phyloP scores from a whole-genome alignment of 768 basidiomycete species.

The Xerocomus brunneocitrinus region DNA sequence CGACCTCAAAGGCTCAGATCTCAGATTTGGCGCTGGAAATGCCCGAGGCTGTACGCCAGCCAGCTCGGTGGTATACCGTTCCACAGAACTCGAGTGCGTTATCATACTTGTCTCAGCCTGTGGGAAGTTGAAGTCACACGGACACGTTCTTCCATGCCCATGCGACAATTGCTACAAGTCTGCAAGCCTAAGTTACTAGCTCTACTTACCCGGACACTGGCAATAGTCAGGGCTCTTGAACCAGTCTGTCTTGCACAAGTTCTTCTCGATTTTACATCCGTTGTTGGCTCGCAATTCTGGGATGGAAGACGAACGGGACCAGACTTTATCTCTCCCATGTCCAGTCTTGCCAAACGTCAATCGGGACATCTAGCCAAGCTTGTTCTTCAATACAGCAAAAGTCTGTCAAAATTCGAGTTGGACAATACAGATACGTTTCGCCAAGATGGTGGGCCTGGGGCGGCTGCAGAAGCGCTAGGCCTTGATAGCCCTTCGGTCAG shows the following conservation, averaged over 20 bases:
- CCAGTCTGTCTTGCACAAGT: constrained; percentile 12
- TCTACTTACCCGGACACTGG: neutral
- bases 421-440: neutral
- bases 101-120: no score
- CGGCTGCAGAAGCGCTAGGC: neutral
- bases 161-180: neutral
- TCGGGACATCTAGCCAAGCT: constrained; percentile 16
- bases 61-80: no score
- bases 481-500: neutral
- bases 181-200: neutral
- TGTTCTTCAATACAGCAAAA: constrained; percentile 11
- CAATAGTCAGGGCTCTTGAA: constrained; percentile 5
- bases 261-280: constrained; percentile 12
- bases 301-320: constrained; percentile 19
- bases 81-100: no score
- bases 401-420: neutral
- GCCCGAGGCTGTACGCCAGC: no score
- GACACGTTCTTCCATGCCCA: neutral
- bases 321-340: constrained; percentile 16
- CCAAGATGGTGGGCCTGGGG: neutral
- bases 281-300: constrained; percentile 15
- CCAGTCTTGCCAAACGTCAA: constrained; percentile 16
- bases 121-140: no score
- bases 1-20: no score
- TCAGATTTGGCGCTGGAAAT: no score